These are phyloP conservation scores for Gardenia jasminoides DNA, from an alignment of 257 asterid genomes.

Conservation along the genomic window DNA sequence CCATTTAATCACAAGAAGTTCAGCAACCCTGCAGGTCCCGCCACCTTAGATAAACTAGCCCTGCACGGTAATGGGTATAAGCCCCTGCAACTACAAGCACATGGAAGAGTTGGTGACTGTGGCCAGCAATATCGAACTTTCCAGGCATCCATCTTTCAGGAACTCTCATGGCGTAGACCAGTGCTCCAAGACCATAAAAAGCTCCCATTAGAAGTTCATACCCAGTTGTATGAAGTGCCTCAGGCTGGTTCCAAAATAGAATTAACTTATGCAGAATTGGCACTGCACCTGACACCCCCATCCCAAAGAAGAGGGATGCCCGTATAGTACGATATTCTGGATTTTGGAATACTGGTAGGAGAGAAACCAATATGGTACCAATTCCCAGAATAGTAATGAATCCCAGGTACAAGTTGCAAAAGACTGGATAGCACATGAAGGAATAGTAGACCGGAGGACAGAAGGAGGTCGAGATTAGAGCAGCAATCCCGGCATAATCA, in stretches of 20 bases:
- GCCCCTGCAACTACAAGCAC: constrained; percentile 96
- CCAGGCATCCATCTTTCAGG: constrained; percentile 98
- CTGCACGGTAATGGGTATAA: constrained; percentile 83
- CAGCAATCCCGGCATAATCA: constrained; percentile 89
- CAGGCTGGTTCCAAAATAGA: constrained; percentile 80
- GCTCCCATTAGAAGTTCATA: constrained; percentile 85
- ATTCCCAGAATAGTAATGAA: constrained; percentile 76
- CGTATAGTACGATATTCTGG: constrained; percentile 79
- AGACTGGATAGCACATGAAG: constrained; percentile 89
- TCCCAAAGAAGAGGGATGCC: constrained; percentile 74
- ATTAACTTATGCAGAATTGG: constrained; percentile 86
- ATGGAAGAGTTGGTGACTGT: constrained; percentile 89
- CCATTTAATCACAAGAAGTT: not conserved
- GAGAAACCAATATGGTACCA: constrained; percentile 64
- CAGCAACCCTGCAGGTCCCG: constrained; percentile 86
- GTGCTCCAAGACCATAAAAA: constrained; percentile 73
- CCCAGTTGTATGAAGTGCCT: constrained; percentile 75
- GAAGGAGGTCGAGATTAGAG: constrained; percentile 88
- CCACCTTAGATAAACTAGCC: constrained; percentile 91
- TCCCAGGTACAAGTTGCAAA: constrained; percentile 84
- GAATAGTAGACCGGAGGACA: constrained; percentile 93
- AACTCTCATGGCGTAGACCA: constrained; percentile 72
- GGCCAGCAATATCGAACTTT: constrained; percentile 86
- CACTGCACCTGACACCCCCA: constrained; percentile 82
- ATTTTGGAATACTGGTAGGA: constrained; percentile 75